These are phyloP conservation scores for Talaromyces borbonicus DNA, from an alignment of 495 filamentous ascomycete genomes.

Conservation along the genomic window DNA sequence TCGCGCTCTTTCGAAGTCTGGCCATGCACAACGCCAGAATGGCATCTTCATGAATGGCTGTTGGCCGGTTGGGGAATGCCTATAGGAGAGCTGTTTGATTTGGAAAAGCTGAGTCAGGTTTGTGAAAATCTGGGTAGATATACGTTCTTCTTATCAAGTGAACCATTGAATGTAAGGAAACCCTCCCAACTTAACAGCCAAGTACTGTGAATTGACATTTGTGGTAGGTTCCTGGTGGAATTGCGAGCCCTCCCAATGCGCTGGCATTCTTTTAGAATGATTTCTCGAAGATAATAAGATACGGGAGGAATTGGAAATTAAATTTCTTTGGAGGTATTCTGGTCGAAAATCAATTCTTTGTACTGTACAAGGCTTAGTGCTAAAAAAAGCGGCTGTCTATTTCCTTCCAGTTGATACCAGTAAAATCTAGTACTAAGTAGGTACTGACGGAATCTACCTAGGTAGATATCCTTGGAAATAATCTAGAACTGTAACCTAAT, in stretches of 20 bases:
- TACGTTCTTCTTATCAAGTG: constrained; percentile 45
- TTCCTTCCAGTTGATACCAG: no score
- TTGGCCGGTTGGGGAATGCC: constrained; percentile 47
- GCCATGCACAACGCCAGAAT: constrained; percentile 4
- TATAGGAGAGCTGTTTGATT: constrained; percentile 51
- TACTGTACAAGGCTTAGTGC: no score
- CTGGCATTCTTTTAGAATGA: background rate
- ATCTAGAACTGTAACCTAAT: no score
- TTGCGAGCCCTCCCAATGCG: background rate
- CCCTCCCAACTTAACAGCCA: background rate
- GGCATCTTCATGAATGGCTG: constrained; percentile 42
- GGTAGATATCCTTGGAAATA: no score
- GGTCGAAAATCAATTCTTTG: no score
- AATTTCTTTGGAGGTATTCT: no score
- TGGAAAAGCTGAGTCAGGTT: constrained; percentile 36
- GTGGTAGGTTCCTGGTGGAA: constrained; percentile 1
- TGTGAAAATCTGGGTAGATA: constrained; percentile 34
- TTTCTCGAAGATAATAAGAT: background rate
- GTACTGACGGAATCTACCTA: no score
- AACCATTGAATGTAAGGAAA: constrained; percentile 40
- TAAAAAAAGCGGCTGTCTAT: no score
- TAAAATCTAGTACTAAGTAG: no score
- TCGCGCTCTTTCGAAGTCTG: constrained; percentile 17
- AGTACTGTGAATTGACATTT: background rate
- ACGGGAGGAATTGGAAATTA: background rate